Base-by-base conservation (phyloP, 306 rosid genomes). In the Sicyos baderoa region DNA sequence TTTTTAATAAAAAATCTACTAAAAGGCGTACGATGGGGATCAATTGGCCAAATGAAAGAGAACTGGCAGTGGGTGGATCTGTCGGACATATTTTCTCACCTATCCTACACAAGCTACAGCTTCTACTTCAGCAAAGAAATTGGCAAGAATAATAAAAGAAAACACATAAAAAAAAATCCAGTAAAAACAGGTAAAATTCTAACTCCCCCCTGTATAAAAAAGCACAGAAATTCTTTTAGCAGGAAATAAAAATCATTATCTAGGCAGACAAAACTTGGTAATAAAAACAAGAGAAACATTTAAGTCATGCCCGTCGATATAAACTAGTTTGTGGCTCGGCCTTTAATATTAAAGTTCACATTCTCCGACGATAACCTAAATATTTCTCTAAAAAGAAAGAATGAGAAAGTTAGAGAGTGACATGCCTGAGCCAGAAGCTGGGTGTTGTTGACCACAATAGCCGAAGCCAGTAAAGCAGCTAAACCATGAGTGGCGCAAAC, bases 361-460 rank as follows among this genome's bases (percentile, higher is more conserved):
- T n/a, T n/a, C n/a, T n/a, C n/a, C n/a, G n/a, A n/a, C n/a, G n/a
- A n/a, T n/a, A n/a, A n/a, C n/a, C n/a, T n/a, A n/a, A n/a, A n/a
- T n/a, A n/a, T n/a, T n/a, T n/a, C n/a, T n/a, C n/a, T n/a, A 10
- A 58, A 68, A 50, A 16, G 0, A 50, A 35, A 35, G 5, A 35
- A 6, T 5, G 4, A 54, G 18, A 44, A 42, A 0, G 59, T 54
- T 25, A 25, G 68, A 10, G 6, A 71, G 54, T 0, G 4, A 78
- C 84, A 81, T 79, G 88, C 97, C 84, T 79, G 79, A 64, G 74
- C 85, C 78, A 82, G 64, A 40, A 82, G 88, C 25, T 83, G 82
- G 79, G 79, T 70, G 75, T 81, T 85, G 77, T n/a, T n/a, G n/a
- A n/a, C n/a, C n/a, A 90, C 71, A 73, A 90, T 76, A 77, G 89